Evolutionary conservation across 345 rosid genomes (phyloP), one percentile per base, ranked within the genome.

Genomic region (Dipteronia dyeriana): DNA sequence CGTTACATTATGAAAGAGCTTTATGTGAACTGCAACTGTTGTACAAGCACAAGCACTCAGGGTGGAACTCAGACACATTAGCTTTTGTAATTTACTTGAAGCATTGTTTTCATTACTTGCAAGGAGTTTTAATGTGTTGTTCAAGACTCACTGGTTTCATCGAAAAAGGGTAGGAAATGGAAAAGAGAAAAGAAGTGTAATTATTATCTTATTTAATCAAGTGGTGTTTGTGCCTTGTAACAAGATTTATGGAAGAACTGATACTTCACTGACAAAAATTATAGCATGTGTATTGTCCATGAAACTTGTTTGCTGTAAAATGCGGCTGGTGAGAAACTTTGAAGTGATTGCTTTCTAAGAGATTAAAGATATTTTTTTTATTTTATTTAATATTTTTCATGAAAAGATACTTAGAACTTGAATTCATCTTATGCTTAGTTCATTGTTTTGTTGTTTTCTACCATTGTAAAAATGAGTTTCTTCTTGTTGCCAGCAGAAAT

Each of bases 21-120:
- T 11, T 65, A 57, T 74, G 4, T 56, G 38, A 49, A 19, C 39
- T 34, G 54, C 60, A 26, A 47, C n/a, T 75, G 70, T 75, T 64
- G 26, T n/a, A n/a, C n/a, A 31, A 31, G 53, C 66, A 51, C 12
- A n/a, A 51, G 54, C 68, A 43, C 14, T 22, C 34, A 4, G 6
- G 29, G 77, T 47, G 22, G 61, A 74, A 47, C 3, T 63, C 69
- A 38, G 43, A 6, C 47, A 63, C 43, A 17, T 20, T 26, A 64
- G 29, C 38, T 74, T 64, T 22, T 74, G 20, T 66, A 31, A 53
- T 51, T 53, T 66, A 66, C 23, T 31, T 34, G 7, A 62, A 63
- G 31, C 68, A 60, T 29, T 63, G 61, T 74, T 25, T 62, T 45
- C 69, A 60, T 25, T 26, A 43, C 20, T 62, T 72, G 75, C 66